phyloP scores from a whole-genome alignment of 345 rosid species.

The Bruguiera gymnorhiza region DNA sequence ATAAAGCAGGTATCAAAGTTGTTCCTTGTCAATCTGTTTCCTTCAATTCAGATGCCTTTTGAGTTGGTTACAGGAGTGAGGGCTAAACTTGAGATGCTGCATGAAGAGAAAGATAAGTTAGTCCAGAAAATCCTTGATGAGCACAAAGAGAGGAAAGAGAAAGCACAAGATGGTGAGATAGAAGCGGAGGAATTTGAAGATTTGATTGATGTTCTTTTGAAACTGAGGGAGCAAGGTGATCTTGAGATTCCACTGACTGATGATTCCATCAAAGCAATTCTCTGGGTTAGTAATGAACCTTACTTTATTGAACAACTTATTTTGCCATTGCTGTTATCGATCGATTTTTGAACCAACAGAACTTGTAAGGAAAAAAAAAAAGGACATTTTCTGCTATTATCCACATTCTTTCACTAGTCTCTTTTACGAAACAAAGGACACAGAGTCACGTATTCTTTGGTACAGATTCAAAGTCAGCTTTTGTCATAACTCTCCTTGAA shows the following conservation, averaged over 20 bases:
- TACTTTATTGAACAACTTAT: not conserved
- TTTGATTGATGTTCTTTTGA: conserved; percentile 14
- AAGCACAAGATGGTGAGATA: not conserved
- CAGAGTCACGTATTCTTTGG: too few species aligned
- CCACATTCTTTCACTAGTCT: not conserved
- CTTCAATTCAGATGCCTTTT: conserved; percentile 1
- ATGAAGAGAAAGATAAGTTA: conserved; percentile 2
- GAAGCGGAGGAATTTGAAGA: conserved; percentile 6
- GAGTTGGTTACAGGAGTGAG: not conserved
- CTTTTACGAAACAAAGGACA: not conserved
- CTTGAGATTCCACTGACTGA: conserved; percentile 6
- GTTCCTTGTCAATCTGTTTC: not conserved
- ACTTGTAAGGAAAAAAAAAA: too few species aligned
- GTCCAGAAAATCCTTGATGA: not conserved
- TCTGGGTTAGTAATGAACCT: not conserved
- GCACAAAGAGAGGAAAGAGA: not conserved
- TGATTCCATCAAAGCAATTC: conserved; percentile 5
- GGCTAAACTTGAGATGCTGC: not conserved
- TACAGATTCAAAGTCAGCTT: too few species aligned
- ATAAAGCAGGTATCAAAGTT: not conserved
- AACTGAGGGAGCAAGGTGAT: not conserved
- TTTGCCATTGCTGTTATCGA: not conserved
- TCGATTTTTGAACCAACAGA: not conserved
- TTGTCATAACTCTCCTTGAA: too few species aligned
- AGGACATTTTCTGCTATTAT: too few species aligned